These are phyloP conservation scores for Clitoria ternatea DNA, from an alignment of 306 rosid genomes.

Conservation along the genomic window DNA sequence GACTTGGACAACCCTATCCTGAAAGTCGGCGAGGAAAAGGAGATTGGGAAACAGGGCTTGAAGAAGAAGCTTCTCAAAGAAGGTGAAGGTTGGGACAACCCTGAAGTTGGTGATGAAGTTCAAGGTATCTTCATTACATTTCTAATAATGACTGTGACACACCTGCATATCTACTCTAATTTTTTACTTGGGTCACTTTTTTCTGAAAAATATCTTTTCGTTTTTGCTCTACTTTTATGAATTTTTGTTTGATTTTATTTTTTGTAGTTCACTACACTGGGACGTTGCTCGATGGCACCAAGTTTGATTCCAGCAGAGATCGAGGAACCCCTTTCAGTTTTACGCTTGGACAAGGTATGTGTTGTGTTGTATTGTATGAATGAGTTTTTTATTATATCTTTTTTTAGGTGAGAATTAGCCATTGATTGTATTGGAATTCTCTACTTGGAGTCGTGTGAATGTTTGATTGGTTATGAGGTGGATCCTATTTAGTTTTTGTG, in stretches of 20 bases:
- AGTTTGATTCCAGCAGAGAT: constrained; percentile 94
- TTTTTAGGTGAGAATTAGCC: not conserved
- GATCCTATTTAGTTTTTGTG: not conserved
- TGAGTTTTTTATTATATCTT: too few relatives aligned
- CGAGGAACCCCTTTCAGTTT: constrained; percentile 68
- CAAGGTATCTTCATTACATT: constrained; percentile 74
- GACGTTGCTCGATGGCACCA: constrained; percentile 82
- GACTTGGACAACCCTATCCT: not conserved
- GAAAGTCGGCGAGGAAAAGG: constrained; percentile 87
- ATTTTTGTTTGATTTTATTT: not conserved
- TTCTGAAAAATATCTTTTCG: not conserved
- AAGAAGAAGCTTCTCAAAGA: constrained; percentile 88
- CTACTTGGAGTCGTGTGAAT: not conserved
- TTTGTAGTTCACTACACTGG: constrained; percentile 82
- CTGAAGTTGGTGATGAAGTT: constrained; percentile 88
- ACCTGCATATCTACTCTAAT: too few relatives aligned
- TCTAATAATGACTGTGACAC: too few relatives aligned
- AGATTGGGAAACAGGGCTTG: constrained; percentile 75
- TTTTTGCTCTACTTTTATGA: not conserved
- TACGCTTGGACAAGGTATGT: constrained; percentile 94
- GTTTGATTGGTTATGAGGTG: not conserved
- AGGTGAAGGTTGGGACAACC: constrained; percentile 76
- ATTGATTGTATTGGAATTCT: not conserved
- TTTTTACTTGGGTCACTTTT: too few relatives aligned
- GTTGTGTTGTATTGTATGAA: too few relatives aligned